A percentile compares a stretch with the other conserved stretches of the same genome.
phyloP scores from a whole-genome alignment of 495 filamentous ascomycete species.

The Penicillium cinerascens region DNA sequence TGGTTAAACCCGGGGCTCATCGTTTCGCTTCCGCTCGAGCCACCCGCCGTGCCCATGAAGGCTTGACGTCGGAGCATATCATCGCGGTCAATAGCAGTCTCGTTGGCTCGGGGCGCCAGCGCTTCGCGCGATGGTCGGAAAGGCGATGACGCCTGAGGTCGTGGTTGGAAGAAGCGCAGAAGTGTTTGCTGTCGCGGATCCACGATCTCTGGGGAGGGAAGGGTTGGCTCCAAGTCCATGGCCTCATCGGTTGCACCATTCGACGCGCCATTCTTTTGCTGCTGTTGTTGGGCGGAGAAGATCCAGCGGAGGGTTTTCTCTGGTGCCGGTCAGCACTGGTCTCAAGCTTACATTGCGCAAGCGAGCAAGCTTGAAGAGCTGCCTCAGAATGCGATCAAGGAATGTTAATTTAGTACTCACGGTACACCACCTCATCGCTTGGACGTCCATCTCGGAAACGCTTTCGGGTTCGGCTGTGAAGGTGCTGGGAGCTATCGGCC shows the following conservation, averaged over 20 bases:
- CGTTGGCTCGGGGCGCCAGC: constrained; percentile 25
- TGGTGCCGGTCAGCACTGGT: constrained; percentile 23
- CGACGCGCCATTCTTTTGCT: constrained; percentile 15
- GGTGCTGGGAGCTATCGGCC: constrained; percentile 35
- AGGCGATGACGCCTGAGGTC: constrained; percentile 17
- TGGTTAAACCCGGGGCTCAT: constrained; percentile 22
- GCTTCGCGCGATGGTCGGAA: constrained; percentile 29
- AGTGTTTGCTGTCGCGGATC: constrained; percentile 47
- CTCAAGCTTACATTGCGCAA: background rate
- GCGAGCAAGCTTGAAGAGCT: background rate
- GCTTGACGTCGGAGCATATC: constrained; percentile 18
- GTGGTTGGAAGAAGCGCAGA: constrained; percentile 42
- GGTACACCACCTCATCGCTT: constrained; percentile 43
- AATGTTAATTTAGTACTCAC: constrained; percentile 22
- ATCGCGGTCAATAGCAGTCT: constrained; percentile 15
- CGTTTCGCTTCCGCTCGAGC: constrained; percentile 21
- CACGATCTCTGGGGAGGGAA: constrained; percentile 25
- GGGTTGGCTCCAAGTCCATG: constrained; percentile 24
- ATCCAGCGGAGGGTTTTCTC: constrained; percentile 48
- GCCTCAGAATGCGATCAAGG: background rate
- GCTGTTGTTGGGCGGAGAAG: constrained; percentile 41
- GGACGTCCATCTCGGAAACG: constrained; percentile 50
- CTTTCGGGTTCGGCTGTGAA: constrained; percentile 51
- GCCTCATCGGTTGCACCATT: constrained; percentile 22
- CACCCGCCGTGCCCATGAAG: constrained; percentile 15